Evolutionary conservation across 2,329 filamentous ascomycete genomes (phyloP).

Genomic region (Cercospora sp.): DNA sequence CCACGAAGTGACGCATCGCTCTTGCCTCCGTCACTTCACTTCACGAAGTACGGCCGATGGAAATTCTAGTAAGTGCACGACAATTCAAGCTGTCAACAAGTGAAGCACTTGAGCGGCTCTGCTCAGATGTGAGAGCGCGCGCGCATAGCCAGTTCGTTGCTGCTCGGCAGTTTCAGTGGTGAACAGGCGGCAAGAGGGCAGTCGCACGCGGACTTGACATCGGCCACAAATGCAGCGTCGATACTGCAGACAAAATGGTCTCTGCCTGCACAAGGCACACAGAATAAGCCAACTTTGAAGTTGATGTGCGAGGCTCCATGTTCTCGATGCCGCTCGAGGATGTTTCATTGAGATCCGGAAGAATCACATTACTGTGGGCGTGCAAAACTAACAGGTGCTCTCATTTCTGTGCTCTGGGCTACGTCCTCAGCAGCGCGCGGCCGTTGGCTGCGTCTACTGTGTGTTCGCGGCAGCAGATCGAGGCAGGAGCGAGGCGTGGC

Average conservation of each 20-base stretch:
- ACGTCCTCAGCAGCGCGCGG: too few relatives aligned
- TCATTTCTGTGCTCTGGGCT: too few relatives aligned
- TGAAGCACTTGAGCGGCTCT: neutral
- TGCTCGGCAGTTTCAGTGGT: neutral
- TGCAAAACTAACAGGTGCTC: too few relatives aligned
- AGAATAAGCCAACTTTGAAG: neutral
- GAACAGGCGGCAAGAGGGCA: neutral
- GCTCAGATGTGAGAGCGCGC: neutral
- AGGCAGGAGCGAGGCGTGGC: too few relatives aligned
- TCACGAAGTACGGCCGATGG: neutral
- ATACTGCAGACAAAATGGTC: neutral
- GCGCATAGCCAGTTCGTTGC: neutral
- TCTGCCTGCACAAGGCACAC: neutral
- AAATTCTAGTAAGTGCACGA: neutral
- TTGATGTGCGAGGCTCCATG: too few relatives aligned
- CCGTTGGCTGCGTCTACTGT: too few relatives aligned
- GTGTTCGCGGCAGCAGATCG: too few relatives aligned
- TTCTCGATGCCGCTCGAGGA: too few relatives aligned
- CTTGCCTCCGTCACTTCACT: neutral
- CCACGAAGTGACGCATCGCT: neutral
- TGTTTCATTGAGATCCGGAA: too few relatives aligned
- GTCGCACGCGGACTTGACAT: neutral
- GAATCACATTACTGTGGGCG: too few relatives aligned
- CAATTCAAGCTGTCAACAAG: neutral
- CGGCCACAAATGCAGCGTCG: neutral